phyloP scores from a whole-genome alignment of 805 yeast genomes.

The Cyberlindnera maritima region DNA sequence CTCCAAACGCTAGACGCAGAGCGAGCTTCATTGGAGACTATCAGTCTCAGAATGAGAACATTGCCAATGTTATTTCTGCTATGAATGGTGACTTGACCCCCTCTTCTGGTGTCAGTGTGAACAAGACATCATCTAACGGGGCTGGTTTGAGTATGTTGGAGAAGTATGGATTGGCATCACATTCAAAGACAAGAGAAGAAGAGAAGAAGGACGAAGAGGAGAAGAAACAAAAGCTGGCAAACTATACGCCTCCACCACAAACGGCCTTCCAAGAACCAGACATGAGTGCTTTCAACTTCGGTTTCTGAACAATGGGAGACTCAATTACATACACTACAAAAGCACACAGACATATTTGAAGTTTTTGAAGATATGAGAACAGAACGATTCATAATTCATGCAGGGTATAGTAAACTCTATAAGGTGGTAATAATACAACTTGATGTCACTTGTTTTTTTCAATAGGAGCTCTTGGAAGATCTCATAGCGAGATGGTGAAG shows the following conservation, averaged over 20 bases:
- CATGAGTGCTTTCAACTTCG: conserved; percentile 69
- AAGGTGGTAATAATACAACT: no score
- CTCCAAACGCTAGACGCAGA: conserved; percentile 26
- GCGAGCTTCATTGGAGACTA: conserved; percentile 14
- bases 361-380: neutral
- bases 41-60: conserved; percentile 2
- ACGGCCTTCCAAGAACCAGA: conserved; percentile 67
- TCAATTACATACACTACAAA: neutral
- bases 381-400: neutral
- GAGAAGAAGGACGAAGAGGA: conserved; percentile 10
- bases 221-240: conserved; percentile 7
- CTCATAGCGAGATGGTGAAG: conserved; percentile 8
- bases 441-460: no score
- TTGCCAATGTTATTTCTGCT: neutral
- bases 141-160: conserved; percentile 25
- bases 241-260: conserved; percentile 41
- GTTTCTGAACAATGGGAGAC: conserved; percentile 30
- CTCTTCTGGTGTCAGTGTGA: neutral
- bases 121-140: neutral
- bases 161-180: conserved; percentile 28
- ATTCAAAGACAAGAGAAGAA: conserved; percentile 18
- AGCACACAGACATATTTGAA: no score
- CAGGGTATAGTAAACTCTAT: neutral
- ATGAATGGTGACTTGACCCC: neutral
- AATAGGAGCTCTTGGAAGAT: neutral